A percentile compares a stretch with the other conserved stretches of the same genome.
These are phyloP conservation scores for Diplodia corticola DNA, from an alignment of 2,329 filamentous ascomycete genomes.

Conservation along the genomic window DNA sequence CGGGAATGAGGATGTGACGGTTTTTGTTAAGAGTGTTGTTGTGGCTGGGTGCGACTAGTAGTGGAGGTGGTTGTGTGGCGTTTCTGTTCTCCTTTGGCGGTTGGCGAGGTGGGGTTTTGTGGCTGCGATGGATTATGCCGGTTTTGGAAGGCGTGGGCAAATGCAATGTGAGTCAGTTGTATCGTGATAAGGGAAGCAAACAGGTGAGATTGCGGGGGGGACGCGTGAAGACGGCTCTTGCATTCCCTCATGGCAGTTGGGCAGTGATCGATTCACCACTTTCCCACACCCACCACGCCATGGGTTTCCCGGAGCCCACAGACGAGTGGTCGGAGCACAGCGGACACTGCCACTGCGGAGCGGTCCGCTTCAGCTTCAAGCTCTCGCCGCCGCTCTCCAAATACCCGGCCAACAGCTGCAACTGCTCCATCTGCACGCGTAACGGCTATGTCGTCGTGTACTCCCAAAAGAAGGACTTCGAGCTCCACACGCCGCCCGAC, in stretches of 20 bases:
- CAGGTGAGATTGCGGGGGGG: not conserved
- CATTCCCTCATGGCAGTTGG: not conserved
- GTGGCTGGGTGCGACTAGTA: not conserved
- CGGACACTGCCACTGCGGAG: conserved; percentile 57
- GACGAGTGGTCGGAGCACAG: conserved; percentile 42
- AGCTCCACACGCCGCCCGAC: conserved; percentile 30
- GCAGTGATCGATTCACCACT: not conserved
- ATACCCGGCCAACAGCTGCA: conserved; percentile 50
- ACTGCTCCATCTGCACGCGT: conserved; percentile 51
- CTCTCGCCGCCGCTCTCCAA: conserved; percentile 51
- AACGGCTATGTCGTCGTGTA: conserved; percentile 50
- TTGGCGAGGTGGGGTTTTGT: no score
- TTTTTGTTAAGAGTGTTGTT: not conserved
- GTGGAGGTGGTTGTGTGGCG: not conserved
- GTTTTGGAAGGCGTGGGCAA: not conserved
- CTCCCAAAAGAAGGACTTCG: conserved; percentile 30
- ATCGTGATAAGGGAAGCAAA: not conserved
- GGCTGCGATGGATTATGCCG: not conserved
- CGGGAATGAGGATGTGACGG: not conserved
- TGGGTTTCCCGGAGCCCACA: conserved; percentile 12
- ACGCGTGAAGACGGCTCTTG: not conserved
- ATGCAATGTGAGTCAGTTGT: not conserved
- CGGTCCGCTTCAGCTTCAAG: conserved; percentile 51
- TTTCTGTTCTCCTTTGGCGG: not conserved
- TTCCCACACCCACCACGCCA: not conserved